These are phyloP conservation scores for Anisodus tanguticus DNA, from an alignment of 257 asterid genomes.

Conservation along the genomic window DNA sequence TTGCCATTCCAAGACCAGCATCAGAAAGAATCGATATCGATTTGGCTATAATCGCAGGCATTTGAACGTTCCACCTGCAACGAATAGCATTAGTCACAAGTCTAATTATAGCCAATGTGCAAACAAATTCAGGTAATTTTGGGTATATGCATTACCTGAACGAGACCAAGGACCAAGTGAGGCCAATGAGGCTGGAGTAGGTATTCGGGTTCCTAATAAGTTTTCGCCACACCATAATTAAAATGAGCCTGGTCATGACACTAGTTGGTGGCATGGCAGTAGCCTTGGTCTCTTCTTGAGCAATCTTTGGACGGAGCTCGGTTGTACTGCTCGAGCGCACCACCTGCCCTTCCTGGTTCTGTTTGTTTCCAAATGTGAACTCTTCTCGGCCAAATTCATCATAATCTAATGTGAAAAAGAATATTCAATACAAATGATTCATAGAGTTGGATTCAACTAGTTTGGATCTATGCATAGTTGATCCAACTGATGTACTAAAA, in stretches of 20 bases:
- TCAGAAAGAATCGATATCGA: constrained; percentile 52
- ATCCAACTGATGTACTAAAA: not conserved
- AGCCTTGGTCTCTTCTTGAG: constrained; percentile 39
- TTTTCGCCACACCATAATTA: constrained; percentile 59
- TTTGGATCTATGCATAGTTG: not conserved
- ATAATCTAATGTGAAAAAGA: constrained; percentile 51
- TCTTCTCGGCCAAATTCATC: constrained; percentile 80
- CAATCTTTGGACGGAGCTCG: constrained; percentile 77
- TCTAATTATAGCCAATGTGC: not conserved
- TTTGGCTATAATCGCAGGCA: constrained; percentile 55
- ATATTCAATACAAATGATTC: not conserved
- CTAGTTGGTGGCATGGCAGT: constrained; percentile 53
- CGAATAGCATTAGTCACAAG: constrained; percentile 7
- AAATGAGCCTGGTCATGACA: constrained; percentile 54
- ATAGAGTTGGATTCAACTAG: not conserved
- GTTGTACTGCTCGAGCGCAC: constrained; percentile 83
- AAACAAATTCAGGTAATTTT: not conserved
- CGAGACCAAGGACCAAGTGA: constrained; percentile 52
- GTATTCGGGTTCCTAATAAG: constrained; percentile 55
- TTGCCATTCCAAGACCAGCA: constrained; percentile 64
- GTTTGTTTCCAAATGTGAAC: constrained; percentile 51
- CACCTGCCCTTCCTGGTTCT: constrained; percentile 53
- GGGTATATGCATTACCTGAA: constrained; percentile 39
- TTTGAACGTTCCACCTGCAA: constrained; percentile 51
- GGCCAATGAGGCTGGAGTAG: constrained; percentile 51